Base-by-base conservation (phyloP, 345 rosid genomes). In the Gossypium stocksii region DNA sequence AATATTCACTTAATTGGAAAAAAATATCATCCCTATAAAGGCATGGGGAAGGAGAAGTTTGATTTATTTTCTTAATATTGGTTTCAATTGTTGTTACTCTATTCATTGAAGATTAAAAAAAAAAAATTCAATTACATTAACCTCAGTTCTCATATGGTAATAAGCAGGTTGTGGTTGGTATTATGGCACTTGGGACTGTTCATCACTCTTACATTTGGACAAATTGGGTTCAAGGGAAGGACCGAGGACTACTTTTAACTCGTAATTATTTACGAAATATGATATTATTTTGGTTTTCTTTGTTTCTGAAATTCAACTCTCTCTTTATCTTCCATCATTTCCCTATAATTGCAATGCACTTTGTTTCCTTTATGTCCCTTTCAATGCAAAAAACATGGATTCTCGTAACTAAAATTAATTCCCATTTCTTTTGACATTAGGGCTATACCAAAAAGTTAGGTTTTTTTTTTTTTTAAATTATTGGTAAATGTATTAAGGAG, bases 211-310 rank as follows among this genome's bases (percentile, higher is more conserved):
- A 91, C 98, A 7, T 91, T 91, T 76, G 98, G 98, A 64, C 97
- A 92, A 81, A 94, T 92, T 78, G 98, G 98, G 12, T 94, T 94
- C 85, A 92, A 92, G 80, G 98, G 97, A 60, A 92, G 97, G 91
- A 82, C 90, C 34, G 98, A 91, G 19, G 86, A 82, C 34, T 94
- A 92, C 88, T 91, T 54, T 79, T 76, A 29, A 58, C 45, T 25
- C 5, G 44, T 8, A 22, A 46, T 48, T 48, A 29, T 70, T 13
- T 48, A 4, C 48, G 72, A 45, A 60, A 20, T 25, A 20, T 15
- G 12, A 68, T 19, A 29, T 23, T 15, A 9, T 19, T 69, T 29
- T 29, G 38, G 38, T 29, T 29, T 29, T 29, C 4, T 29, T 29
- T 29, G 4, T 29, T 67, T 15, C 7, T n/a, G 13, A 29, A 29